Conservation (phyloP, 2,329 filamentous ascomycete genomes). For the Aureobasidium sp. region DNA sequence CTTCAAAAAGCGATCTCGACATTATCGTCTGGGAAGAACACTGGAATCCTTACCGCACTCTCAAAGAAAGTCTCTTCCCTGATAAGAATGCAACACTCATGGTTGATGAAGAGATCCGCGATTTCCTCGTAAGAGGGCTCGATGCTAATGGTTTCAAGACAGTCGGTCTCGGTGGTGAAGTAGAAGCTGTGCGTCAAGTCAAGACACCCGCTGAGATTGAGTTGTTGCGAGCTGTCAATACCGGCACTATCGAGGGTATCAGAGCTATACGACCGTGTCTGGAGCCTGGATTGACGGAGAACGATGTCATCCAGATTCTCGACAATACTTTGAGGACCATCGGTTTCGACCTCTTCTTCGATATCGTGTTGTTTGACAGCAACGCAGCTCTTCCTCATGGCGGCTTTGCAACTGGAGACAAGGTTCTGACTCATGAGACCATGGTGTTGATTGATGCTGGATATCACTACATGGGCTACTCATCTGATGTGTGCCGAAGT, state of each 20-base stretch:
- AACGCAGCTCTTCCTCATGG: conserved; percentile 47
- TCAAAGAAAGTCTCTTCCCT: conserved; percentile 38
- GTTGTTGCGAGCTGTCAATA: conserved; percentile 54
- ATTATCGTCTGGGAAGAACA: conserved; percentile 57
- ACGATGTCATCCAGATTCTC: conserved; percentile 48
- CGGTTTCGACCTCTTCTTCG: conserved; percentile 52
- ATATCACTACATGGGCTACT: conserved; percentile 52
- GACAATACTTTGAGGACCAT: conserved; percentile 47
- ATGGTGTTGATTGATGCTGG: conserved; percentile 57
- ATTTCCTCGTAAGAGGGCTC: conserved; percentile 53
- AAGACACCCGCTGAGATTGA: conserved; percentile 50
- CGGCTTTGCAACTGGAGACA: conserved; percentile 42
- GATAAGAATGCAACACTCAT: conserved; percentile 38
- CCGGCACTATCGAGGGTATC: conserved; percentile 53
- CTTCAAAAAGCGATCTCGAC: conserved; percentile 41
- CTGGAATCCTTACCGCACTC: conserved; percentile 53
- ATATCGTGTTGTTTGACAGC: conserved; percentile 55
- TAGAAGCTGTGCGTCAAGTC: conserved; percentile 50
- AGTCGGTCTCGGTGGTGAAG: conserved; percentile 44
- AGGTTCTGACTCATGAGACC: conserved; percentile 44
- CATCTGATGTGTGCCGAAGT: conserved; percentile 55
- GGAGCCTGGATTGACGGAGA: conserved; percentile 49
- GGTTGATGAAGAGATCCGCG: conserved; percentile 57
- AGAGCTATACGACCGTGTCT: conserved; percentile 49
- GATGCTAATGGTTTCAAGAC: conserved; percentile 47